Evolutionary conservation across 306 rosid genomes (phyloP).

Genomic region (Vicia sativa): DNA sequence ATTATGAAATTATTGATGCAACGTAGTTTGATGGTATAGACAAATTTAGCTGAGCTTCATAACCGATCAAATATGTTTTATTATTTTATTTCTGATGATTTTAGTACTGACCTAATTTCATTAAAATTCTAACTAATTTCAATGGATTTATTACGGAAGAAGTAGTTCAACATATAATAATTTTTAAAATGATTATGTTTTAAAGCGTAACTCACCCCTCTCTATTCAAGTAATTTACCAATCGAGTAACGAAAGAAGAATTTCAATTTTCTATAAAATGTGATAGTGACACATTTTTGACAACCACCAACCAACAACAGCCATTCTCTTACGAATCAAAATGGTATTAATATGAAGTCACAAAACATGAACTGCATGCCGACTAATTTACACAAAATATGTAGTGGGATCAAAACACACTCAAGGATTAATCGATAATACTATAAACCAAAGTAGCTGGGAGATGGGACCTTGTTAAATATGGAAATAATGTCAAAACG

Average conservation of each 20-base stretch:
- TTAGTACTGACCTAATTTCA: too few species aligned
- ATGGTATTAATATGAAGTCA: slow-evolving; percentile 31
- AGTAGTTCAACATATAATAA: too few species aligned
- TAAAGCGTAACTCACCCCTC: neutral
- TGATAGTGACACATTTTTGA: slow-evolving; percentile 8
- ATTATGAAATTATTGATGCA: too few species aligned
- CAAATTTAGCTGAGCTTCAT: too few species aligned
- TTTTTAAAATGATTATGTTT: too few species aligned
- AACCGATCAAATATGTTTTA: too few species aligned
- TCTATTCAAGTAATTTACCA: neutral
- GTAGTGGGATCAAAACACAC: neutral
- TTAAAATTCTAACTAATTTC: too few species aligned
- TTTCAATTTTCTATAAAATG: neutral
- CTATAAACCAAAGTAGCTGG: neutral
- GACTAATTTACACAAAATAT: slow-evolving; percentile 10
- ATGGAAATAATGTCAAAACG: neutral
- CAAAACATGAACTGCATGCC: slow-evolving; percentile 5
- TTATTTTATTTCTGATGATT: too few species aligned
- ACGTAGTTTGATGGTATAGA: too few species aligned
- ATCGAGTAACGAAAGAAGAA: too few species aligned
- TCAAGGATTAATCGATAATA: neutral
- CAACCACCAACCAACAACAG: slow-evolving; percentile 32
- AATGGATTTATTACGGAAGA: too few species aligned
- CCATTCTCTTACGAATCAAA: slow-evolving; percentile 1
- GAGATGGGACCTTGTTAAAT: neutral